phyloP scores from a whole-genome alignment of 2,329 filamentous ascomycete species.

The Zymoseptoria passerinii region DNA sequence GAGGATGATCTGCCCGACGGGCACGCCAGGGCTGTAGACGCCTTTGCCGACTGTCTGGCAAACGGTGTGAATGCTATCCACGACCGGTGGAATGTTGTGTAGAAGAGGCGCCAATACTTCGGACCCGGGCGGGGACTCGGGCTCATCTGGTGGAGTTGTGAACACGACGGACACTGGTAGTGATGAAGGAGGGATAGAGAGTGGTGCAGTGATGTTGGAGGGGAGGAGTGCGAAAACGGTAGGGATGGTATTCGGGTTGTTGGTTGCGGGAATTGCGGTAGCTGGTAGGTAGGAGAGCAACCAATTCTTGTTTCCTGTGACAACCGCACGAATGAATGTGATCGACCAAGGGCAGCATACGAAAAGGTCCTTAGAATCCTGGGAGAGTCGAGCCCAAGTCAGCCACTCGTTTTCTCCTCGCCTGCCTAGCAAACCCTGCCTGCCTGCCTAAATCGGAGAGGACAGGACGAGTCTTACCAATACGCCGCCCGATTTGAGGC shows the following conservation, averaged over 20 bases:
- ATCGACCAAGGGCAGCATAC: too few species aligned
- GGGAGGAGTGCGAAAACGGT: not conserved
- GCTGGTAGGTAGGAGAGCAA: not conserved
- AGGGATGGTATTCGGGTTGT: not conserved
- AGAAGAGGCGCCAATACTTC: not conserved
- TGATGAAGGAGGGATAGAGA: not conserved
- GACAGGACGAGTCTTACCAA: too few species aligned
- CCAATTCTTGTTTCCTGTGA: too few species aligned
- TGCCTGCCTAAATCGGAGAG: too few species aligned
- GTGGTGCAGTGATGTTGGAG: not conserved
- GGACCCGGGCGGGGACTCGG: too few species aligned
- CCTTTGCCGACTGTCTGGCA: not conserved
- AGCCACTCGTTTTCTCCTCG: too few species aligned
- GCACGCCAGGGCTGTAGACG: not conserved
- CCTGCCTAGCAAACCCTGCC: too few species aligned
- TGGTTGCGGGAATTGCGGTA: not conserved
- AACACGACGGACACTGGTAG: not conserved
- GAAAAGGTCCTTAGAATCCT: too few species aligned
- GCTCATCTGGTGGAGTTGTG: too few species aligned
- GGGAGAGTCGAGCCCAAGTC: too few species aligned
- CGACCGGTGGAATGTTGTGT: not conserved
- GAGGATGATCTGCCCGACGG: not conserved
- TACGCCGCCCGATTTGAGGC: too few species aligned
- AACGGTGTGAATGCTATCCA: not conserved
- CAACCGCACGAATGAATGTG: too few species aligned